Percentiles rank a stretch among this genome's conserved stretches.
phyloP scores from a whole-genome alignment of 495 filamentous ascomycete species.

The Neurospora pannonica region DNA sequence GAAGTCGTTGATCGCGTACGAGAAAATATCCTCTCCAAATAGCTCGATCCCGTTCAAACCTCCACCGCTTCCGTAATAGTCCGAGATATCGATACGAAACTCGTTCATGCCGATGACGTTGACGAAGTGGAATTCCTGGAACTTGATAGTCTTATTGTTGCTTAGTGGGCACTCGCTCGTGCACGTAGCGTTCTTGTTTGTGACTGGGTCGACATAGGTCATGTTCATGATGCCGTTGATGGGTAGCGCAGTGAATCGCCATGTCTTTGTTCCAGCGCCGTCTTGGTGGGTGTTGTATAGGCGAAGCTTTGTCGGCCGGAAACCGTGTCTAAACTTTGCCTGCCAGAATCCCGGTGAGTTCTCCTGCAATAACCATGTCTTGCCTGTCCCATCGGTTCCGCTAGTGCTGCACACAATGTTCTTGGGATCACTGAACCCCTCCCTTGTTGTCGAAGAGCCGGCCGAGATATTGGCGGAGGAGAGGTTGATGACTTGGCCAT shows the following conservation, averaged over 20 bases:
- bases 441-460: conserved; percentile 45
- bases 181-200: conserved; percentile 56
- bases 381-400: conserved; percentile 52
- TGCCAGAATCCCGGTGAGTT: conserved; percentile 74
- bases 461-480: conserved; percentile 63
- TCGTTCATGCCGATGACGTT: conserved; percentile 79
- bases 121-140: conserved; percentile 86
- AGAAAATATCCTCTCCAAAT: conserved; percentile 76
- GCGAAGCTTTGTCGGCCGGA: conserved; percentile 74
- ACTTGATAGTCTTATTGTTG: conserved; percentile 48
- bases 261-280: conserved; percentile 78
- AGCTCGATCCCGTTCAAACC: conserved; percentile 84
- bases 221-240: conserved; percentile 94
- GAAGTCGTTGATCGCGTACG: conserved; percentile 76
- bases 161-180: conserved; percentile 74
- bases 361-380: conserved; percentile 80
- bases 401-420: conserved; percentile 78
- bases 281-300: conserved; percentile 84
- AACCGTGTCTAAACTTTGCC: conserved; percentile 72
- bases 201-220: conserved; percentile 70
- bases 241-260: conserved; percentile 71
- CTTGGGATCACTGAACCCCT: conserved; percentile 65
- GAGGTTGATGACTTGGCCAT: conserved; percentile 76
- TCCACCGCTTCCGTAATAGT: conserved; percentile 77
- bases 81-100: conserved; percentile 78